Conservation (phyloP, 2,329 filamentous ascomycete genomes). For the Amauroascus niger region DNA sequence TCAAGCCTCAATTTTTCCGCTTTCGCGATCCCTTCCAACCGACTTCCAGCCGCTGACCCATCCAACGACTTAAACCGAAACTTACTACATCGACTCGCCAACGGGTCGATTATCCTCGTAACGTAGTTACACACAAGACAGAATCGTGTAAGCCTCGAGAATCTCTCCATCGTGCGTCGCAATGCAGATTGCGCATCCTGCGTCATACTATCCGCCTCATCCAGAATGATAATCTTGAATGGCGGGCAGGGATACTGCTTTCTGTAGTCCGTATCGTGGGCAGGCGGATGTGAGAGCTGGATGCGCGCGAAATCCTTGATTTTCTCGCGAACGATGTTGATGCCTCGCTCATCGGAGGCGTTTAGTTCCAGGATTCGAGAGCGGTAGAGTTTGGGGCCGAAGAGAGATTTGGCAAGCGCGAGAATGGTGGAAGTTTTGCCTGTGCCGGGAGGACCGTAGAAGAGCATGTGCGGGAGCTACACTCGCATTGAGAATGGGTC, state of each 20-base stretch:
- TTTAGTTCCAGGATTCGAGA: conserved; percentile 97
- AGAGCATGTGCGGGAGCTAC: conserved; percentile 94
- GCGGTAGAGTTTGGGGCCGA: conserved; percentile 87
- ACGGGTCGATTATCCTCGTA: conserved; percentile 90
- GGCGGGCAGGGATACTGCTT: conserved; percentile 82
- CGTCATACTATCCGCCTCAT: conserved; percentile 98
- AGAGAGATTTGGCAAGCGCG: conserved; percentile 92
- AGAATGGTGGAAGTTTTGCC: conserved; percentile 98
- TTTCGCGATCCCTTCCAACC: conserved; percentile 72
- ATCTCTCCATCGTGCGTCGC: conserved; percentile 94
- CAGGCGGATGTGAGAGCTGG: conserved; percentile 75
- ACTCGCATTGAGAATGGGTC: conserved; percentile 17
- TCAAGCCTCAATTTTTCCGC: conserved; percentile 68
- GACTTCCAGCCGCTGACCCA: conserved; percentile 66
- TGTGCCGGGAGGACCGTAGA: conserved; percentile 94
- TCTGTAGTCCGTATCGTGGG: conserved; percentile 52
- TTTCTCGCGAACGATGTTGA: conserved; percentile 92
- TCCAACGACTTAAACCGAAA: conserved; percentile 97
- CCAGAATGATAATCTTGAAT: conserved; percentile 97
- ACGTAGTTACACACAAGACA: conserved; percentile 99
- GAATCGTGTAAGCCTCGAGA: conserved; percentile 91
- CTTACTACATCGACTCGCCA: conserved; percentile 88
- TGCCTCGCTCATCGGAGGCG: conserved; percentile 96
- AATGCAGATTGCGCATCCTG: conserved; percentile 93
- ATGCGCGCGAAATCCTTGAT: conserved; percentile 97